These are phyloP conservation scores for Clathrus columnatus DNA, from an alignment of 768 basidiomycete species.

Conservation along the genomic window DNA sequence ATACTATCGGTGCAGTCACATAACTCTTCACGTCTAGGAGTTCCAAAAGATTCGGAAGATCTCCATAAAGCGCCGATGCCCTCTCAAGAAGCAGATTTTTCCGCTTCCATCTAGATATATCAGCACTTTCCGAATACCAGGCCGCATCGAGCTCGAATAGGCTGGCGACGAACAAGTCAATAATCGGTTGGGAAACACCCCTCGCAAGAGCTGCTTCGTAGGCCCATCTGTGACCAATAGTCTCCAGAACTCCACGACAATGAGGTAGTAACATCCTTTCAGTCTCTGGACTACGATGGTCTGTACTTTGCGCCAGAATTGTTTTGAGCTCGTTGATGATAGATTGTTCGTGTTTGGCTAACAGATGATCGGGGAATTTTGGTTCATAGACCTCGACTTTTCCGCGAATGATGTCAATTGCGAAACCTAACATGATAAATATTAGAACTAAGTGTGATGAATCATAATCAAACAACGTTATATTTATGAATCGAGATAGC, in stretches of 20 bases:
- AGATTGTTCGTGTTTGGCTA: conserved; percentile 40
- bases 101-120: conserved; percentile 40
- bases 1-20: conserved; percentile 45
- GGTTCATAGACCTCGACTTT: conserved; percentile 45
- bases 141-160: conserved; percentile 46
- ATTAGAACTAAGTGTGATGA: background rate
- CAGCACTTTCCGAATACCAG: conserved; percentile 43
- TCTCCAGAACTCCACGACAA: conserved; percentile 43
- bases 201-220: conserved; percentile 43
- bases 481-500: conserved; percentile 43
- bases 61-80: conserved; percentile 34
- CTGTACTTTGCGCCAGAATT: conserved; percentile 9
- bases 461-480: conserved; percentile 26
- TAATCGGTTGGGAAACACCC: conserved; percentile 37
- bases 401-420: conserved; percentile 47
- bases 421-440: conserved; percentile 48
- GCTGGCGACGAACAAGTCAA: conserved; percentile 48
- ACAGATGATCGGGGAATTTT: conserved; percentile 35
- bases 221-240: conserved; percentile 56
- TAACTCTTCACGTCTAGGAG: conserved; percentile 39
- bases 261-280: conserved; percentile 48
- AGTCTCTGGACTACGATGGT: conserved; percentile 44
- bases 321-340: conserved; percentile 17
- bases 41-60: conserved; percentile 33
- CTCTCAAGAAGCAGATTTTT: conserved; percentile 39